Evolutionary conservation across 2,329 filamentous ascomycete genomes (phyloP), one percentile per base, ranked within the genome.

Genomic region (Talaromyces atroroseus): DNA sequence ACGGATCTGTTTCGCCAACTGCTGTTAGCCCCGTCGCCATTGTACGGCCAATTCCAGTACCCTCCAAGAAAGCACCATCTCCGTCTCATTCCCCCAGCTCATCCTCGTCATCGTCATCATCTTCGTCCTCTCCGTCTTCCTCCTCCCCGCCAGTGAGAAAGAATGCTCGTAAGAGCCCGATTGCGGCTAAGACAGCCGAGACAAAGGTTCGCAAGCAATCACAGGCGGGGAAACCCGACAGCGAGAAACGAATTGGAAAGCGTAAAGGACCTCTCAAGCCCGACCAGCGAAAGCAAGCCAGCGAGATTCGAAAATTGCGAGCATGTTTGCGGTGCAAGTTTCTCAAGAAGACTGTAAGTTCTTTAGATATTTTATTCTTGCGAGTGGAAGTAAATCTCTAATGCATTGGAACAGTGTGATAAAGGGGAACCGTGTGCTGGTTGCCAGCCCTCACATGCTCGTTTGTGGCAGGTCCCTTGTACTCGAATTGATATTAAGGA

Each of bases 401-500:
- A 62, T 42, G 21, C 24, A 14, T 2, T 3, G 26, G 3, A 47
- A 49, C 51, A 74, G 71, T 97, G 92, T 70, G 92, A 97, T 75
- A 96, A 95, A 79, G 92, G 92, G 61, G 92, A 96, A 77, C 92
- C 92, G 57, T 97, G 92, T 74, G 89, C 87, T 66, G 92, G 92
- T 49, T 97, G 92, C 78, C 89, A 96, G 77, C 92, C 92, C 51
- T 95, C 92, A 20, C 92, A 97, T 73, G 92, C 92, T 61, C 87
- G 92, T 62, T 81, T 97, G 52, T 97, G 92, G 92, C 92, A 96
- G 76, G 92, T 97, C 46, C 92, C 92, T 59, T 97, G 92, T 80
- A 97, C 92, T 42, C 89, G 92, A 60, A 96, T 96, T 68, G 92
- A 96, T 73, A 97, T 97, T 80, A 96, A 96, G 82, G 92, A 97